Conservation (phyloP, 257 asterid species). For the Nicotiana tabacum region DNA sequence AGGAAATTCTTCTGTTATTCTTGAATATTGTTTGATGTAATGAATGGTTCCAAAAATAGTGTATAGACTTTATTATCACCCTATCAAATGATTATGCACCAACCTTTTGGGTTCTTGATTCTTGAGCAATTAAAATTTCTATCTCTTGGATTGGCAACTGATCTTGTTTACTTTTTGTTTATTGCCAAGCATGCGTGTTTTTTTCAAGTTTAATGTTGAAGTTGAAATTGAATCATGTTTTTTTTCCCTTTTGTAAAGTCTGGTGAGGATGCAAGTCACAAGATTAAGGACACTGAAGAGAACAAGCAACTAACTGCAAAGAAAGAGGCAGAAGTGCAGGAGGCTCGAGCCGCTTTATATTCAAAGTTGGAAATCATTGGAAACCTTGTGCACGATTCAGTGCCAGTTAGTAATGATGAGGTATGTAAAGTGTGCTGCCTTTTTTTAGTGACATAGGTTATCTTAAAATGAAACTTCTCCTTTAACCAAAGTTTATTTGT, state of each 20-base stretch:
- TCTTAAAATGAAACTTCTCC: not conserved
- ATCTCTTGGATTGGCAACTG: not conserved
- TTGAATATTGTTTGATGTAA: not conserved
- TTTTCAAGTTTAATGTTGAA: not conserved
- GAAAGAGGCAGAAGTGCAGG: conserved; percentile 79
- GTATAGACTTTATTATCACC: not conserved
- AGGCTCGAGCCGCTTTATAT: conserved; percentile 59
- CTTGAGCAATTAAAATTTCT: not conserved
- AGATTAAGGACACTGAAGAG: conserved; percentile 50
- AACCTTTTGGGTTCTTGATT: not conserved
- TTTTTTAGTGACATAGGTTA: not conserved
- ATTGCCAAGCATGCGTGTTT: not conserved
- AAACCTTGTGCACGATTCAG: conserved; percentile 92
- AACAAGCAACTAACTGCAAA: conserved; percentile 47
- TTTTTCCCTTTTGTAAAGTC: conserved; percentile 34
- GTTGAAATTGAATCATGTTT: not conserved
- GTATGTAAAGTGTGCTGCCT: conserved; percentile 24
- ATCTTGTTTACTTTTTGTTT: not conserved
- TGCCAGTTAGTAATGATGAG: conserved; percentile 77
- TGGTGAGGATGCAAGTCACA: conserved; percentile 51
- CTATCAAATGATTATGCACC: not conserved
- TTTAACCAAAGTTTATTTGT: conserved; percentile 10
- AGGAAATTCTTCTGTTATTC: not conserved
- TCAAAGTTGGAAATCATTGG: conserved; percentile 60
- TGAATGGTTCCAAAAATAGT: too few relatives aligned